These are phyloP conservation scores for Boletus patriciae DNA, from an alignment of 768 basidiomycete species.

Conservation along the genomic window DNA sequence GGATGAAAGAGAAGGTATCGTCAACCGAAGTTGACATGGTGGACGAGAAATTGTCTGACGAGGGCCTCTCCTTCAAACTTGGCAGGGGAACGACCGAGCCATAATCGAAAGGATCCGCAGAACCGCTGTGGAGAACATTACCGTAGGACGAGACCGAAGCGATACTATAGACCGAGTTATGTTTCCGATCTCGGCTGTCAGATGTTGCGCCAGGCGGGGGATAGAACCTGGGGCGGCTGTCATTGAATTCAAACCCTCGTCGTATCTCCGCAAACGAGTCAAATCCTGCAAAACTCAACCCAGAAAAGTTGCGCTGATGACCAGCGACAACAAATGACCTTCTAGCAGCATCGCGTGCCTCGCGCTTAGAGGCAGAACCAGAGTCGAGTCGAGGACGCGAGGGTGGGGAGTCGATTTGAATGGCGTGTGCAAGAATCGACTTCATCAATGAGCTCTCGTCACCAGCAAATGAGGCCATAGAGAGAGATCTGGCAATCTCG, in stretches of 20 bases:
- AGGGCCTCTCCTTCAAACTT: conserved; percentile 53
- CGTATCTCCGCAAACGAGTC: conserved; percentile 79
- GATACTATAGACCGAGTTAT: conserved; percentile 68
- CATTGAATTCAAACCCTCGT: conserved; percentile 72
- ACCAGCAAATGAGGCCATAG: conserved; percentile 42
- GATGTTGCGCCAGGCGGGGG: conserved; percentile 46
- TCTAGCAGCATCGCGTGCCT: conserved; percentile 24
- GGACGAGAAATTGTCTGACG: conserved; percentile 58
- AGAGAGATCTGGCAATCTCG: conserved; percentile 46
- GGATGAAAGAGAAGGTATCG: conserved; percentile 71
- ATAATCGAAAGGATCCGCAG: conserved; percentile 74
- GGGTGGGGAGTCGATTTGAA: conserved; percentile 37
- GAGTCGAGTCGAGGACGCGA: conserved; percentile 43
- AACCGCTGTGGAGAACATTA: conserved; percentile 58
- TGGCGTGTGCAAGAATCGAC: conserved; percentile 50
- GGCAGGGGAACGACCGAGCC: conserved; percentile 39
- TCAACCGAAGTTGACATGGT: conserved; percentile 53
- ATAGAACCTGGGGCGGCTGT: conserved; percentile 64
- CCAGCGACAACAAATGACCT: conserved; percentile 15
- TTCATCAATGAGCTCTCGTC: conserved; percentile 55
- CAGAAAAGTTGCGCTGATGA: conserved; percentile 46
- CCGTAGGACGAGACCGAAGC: conserved; percentile 82
- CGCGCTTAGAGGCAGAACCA: conserved; percentile 41
- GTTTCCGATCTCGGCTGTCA: conserved; percentile 42
- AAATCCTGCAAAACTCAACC: conserved; percentile 66